Evolutionary conservation across 495 filamentous ascomycete genomes (phyloP).

Genomic region (Thermochaetoides thermophila): DNA sequence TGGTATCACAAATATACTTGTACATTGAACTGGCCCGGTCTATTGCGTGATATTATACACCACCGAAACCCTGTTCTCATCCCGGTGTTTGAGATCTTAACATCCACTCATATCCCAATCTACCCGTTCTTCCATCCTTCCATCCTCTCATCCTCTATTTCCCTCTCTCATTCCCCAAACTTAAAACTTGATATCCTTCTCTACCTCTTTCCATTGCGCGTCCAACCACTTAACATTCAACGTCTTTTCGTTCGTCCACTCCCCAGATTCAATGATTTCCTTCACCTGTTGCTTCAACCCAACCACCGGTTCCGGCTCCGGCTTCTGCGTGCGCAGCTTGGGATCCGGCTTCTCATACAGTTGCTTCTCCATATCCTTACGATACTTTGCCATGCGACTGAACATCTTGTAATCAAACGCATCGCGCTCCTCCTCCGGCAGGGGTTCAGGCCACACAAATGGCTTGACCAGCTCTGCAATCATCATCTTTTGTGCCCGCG

Average conservation of each 20-base stretch:
- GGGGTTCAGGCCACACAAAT: slow-evolving; percentile 67
- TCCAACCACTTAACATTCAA: too few relatives aligned
- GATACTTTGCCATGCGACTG: slow-evolving; percentile 7
- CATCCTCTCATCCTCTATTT: neutral
- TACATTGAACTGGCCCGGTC: slow-evolving; percentile 2
- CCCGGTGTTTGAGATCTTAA: too few relatives aligned
- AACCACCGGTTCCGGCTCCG: slow-evolving; percentile 8
- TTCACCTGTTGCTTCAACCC: slow-evolving; percentile 19
- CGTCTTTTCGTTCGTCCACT: slow-evolving; percentile 28
- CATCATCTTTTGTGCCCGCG: slow-evolving; percentile 71
- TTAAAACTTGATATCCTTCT: slow-evolving; percentile 6
- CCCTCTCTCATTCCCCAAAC: slow-evolving; percentile 6
- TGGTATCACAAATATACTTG: too few relatives aligned
- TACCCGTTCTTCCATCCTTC: neutral
- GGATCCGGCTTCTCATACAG: slow-evolving; percentile 19
- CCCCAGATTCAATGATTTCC: slow-evolving; percentile 17
- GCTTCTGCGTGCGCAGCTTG: slow-evolving; percentile 7
- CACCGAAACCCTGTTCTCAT: too few relatives aligned
- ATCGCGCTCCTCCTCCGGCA: slow-evolving; percentile 33
- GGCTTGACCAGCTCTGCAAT: slow-evolving; percentile 69
- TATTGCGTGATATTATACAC: slow-evolving; percentile 7
- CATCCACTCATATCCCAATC: too few relatives aligned
- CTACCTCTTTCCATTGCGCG: slow-evolving; percentile 20
- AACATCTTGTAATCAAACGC: slow-evolving; percentile 18
- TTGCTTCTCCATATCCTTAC: slow-evolving; percentile 31